A percentile compares a stretch with the other conserved stretches of the same genome.
phyloP scores from a whole-genome alignment of 2,329 filamentous ascomycete species.

The Apiospora koreana region DNA sequence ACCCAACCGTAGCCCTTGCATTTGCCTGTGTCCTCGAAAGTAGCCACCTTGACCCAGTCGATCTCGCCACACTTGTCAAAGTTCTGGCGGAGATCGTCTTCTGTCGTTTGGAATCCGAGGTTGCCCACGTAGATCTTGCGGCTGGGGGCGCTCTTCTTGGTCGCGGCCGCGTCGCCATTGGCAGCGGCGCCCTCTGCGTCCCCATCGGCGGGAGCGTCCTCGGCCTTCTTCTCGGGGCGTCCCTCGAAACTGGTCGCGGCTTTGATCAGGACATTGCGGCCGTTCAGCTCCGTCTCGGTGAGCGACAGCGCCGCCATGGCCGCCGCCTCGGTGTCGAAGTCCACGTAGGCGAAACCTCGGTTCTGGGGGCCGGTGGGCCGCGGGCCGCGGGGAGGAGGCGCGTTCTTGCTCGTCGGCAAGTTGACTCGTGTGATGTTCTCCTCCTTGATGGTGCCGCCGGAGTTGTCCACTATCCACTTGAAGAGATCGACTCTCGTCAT shows the following conservation, averaged over 20 bases:
- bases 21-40: constrained; percentile 95
- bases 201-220: constrained; percentile 33
- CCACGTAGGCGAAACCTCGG: constrained; percentile 95
- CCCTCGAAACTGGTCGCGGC: constrained; percentile 88
- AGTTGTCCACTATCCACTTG: constrained; percentile 75
- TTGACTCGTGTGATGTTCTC: constrained; percentile 82
- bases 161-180: constrained; percentile 25
- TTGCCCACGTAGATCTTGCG: constrained; percentile 92
- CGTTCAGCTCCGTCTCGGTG: constrained; percentile 78
- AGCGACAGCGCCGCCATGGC: constrained; percentile 78
- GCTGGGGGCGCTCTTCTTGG: constrained; percentile 58
- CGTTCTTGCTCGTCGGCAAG: constrained; percentile 63
- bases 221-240: constrained; percentile 67
- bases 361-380: constrained; percentile 53
- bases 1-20: constrained; percentile 98
- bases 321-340: constrained; percentile 73
- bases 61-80: constrained; percentile 85
- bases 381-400: constrained; percentile 27
- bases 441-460: constrained; percentile 64
- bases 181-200: constrained; percentile 25
- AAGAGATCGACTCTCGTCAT: constrained; percentile 74
- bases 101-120: constrained; percentile 77
- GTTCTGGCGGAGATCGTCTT: constrained; percentile 78
- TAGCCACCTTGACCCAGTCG: constrained; percentile 82
- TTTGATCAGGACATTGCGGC: constrained; percentile 88